phyloP scores from a whole-genome alignment of 805 yeast species.

The Candida dendrica region DNA sequence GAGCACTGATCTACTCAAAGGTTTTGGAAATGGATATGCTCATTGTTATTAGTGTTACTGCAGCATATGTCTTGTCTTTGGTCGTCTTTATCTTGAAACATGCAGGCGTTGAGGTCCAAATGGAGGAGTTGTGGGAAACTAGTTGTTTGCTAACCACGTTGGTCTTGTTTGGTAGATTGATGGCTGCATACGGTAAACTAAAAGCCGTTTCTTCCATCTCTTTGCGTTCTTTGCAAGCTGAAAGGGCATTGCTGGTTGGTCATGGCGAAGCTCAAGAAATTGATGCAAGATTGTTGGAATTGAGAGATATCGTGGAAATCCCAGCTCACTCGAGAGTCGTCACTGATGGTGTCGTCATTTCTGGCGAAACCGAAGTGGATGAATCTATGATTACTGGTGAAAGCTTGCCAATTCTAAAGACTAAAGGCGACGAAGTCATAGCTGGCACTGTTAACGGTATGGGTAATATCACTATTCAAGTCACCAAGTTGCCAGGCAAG shows the following conservation, averaged over 20 bases:
- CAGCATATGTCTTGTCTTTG: neutral
- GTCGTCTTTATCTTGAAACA: neutral
- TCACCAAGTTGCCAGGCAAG: slow-evolving; percentile 56
- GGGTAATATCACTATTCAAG: slow-evolving; percentile 51
- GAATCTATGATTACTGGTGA: slow-evolving; percentile 42
- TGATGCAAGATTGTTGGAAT: neutral
- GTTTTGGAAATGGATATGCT: slow-evolving; percentile 1
- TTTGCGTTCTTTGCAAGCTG: slow-evolving; percentile 1
- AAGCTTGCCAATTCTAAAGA: slow-evolving; percentile 9
- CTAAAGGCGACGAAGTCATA: slow-evolving; percentile 21
- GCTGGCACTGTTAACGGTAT: slow-evolving; percentile 47
- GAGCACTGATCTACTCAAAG: neutral
- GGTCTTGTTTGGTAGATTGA: slow-evolving; percentile 1
- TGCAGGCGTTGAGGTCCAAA: neutral
- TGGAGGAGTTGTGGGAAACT: neutral
- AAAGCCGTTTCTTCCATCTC: slow-evolving; percentile 1
- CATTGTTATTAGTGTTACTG: slow-evolving; percentile 1
- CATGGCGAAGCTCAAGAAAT: neutral
- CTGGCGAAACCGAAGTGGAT: slow-evolving; percentile 36
- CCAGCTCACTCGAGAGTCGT: slow-evolving; percentile 2
- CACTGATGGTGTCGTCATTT: slow-evolving; percentile 26
- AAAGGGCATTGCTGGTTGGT: neutral
- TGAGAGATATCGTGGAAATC: neutral
- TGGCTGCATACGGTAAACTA: neutral
- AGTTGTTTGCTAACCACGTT: neutral